Evolutionary conservation across 768 basidiomycete species (phyloP).

Genomic region (Russula sp.): DNA sequence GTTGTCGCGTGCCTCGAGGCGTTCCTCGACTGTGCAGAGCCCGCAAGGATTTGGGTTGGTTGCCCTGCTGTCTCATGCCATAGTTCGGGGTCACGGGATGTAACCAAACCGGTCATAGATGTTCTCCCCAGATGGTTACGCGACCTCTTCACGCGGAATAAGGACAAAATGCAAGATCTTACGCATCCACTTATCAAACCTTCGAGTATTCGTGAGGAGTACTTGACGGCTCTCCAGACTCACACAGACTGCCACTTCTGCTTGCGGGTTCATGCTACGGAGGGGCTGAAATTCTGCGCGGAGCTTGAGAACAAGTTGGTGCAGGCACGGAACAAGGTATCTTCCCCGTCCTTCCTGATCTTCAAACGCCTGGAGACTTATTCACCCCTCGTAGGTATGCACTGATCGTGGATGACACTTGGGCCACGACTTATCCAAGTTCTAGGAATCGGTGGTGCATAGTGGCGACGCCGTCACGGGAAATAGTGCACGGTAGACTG

Average conservation of each 20-base stretch:
- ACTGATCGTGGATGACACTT: too few relatives aligned
- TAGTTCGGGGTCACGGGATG: background rate
- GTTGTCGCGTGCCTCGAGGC: background rate
- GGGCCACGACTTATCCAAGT: background rate
- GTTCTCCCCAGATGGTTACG: background rate
- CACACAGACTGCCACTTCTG: background rate
- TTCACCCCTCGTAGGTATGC: background rate
- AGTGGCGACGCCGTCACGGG: too few relatives aligned
- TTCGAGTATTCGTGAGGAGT: background rate
- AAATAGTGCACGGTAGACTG: too few relatives aligned
- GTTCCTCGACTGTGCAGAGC: background rate
- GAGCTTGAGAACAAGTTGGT: background rate
- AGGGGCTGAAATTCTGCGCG: background rate
- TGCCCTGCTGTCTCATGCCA: background rate
- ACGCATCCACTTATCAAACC: background rate
- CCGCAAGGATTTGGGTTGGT: background rate
- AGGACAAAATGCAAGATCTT: background rate
- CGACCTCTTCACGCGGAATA: background rate
- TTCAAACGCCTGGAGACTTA: background rate
- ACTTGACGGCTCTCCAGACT: background rate
- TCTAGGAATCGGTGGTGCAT: background rate
- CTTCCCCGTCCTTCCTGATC: background rate
- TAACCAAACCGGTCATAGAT: background rate
- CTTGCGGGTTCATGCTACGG: background rate
- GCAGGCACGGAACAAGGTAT: background rate